Percentiles rank a stretch among this genome's conserved stretches.
Evolutionary conservation across 2,329 filamentous ascomycete species (phyloP).

Genomic region (Fusarium buxicola): DNA sequence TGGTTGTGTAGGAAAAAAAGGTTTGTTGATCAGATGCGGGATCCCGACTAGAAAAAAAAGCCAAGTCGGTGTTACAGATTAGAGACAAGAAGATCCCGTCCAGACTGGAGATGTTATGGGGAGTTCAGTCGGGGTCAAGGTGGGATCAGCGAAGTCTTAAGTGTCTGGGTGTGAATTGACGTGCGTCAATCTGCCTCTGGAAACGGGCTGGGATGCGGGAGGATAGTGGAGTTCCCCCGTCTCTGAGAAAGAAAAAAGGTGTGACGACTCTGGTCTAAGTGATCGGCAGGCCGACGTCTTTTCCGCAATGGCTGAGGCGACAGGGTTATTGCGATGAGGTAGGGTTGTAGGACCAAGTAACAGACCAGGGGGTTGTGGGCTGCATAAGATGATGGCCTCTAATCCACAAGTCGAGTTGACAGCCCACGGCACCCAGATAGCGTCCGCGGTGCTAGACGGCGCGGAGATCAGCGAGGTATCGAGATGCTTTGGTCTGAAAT

Average conservation of each 20-base stretch:
- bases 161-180: conserved; percentile 59
- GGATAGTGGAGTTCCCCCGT: conserved; percentile 53
- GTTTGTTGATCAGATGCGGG: conserved; percentile 65
- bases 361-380: conserved; percentile 50
- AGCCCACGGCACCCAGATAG: conserved; percentile 47
- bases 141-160: conserved; percentile 72
- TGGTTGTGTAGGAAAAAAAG: conserved; percentile 41
- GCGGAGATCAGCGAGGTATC: conserved; percentile 44
- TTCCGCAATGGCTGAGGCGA: conserved; percentile 59
- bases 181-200: conserved; percentile 55
- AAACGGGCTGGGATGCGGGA: conserved; percentile 54
- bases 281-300: conserved; percentile 68
- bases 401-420: conserved; percentile 46
- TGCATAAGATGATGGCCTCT: conserved; percentile 50
- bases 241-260: conserved; percentile 51
- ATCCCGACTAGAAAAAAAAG: conserved; percentile 58
- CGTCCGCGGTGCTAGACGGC: conserved; percentile 42
- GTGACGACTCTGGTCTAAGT: conserved; percentile 65
- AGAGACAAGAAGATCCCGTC: conserved; percentile 54
- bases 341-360: conserved; percentile 53
- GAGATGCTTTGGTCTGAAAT: conserved; percentile 34
- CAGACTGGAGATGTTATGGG: conserved; percentile 49
- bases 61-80: conserved; percentile 60
- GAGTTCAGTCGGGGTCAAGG: conserved; percentile 49
- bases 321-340: conserved; percentile 58